phyloP scores from a whole-genome alignment of 352 stramenopile species.

The Pythium guiyangense region DNA sequence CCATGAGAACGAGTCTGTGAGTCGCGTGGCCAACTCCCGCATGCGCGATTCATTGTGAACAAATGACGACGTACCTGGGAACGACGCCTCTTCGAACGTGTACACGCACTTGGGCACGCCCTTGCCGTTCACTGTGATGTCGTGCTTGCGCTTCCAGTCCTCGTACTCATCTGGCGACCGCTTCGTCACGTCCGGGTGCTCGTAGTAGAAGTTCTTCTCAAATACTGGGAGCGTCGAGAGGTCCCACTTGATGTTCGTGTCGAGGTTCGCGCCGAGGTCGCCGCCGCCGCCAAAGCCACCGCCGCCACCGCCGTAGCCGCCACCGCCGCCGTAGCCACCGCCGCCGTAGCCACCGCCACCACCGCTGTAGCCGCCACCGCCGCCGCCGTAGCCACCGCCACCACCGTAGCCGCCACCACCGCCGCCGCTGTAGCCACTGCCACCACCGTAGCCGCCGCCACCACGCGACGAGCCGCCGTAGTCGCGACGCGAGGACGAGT shows the following conservation, averaged over 20 bases:
- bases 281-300: conserved; percentile 36
- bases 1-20: background rate
- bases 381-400: conserved; percentile 19
- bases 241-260: conserved; percentile 95
- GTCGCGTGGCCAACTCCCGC: background rate
- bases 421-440: conserved; percentile 22
- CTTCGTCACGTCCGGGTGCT: conserved; percentile 97
- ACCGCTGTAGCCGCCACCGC: conserved; percentile 28
- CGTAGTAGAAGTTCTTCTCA: conserved; percentile 99
- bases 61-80: conserved; percentile 47
- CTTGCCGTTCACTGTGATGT: conserved; percentile 94
- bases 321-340: no score
- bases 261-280: conserved; percentile 86
- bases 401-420: conserved; percentile 30
- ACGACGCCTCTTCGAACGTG: conserved; percentile 92
- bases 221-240: conserved; percentile 94
- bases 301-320: no score
- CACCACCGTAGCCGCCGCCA: conserved; percentile 25
- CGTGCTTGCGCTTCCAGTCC: conserved; percentile 89
- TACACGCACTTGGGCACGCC: conserved; percentile 97
- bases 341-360: conserved; percentile 26
- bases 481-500: conserved; percentile 74
- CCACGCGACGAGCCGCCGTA: conserved; percentile 33
- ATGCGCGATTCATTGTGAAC: background rate
- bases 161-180: conserved; percentile 89